Evolutionary conservation across 306 rosid species (phyloP).

Genomic region (Hippophae gyantsensis): DNA sequence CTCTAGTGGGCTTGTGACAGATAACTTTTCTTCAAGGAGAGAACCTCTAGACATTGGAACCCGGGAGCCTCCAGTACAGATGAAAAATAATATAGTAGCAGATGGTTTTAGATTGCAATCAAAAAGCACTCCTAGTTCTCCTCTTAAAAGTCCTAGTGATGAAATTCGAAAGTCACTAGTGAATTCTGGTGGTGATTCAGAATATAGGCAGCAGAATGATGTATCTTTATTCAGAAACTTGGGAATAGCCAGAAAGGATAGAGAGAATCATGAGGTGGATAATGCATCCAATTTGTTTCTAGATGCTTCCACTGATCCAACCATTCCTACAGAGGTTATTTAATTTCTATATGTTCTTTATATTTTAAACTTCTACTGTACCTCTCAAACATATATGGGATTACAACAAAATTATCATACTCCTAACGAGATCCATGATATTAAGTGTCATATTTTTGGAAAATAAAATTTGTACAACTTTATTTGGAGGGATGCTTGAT

Average conservation of each 20-base stretch:
- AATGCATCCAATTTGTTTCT: constrained; percentile 39
- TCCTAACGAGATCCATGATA: not conserved
- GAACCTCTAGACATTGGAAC: constrained; percentile 38
- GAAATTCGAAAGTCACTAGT: constrained; percentile 30
- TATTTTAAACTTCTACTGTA: constrained; percentile 1
- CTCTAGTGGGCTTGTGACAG: constrained; percentile 30
- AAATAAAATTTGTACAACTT: too few species aligned
- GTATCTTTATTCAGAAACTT: constrained; percentile 32
- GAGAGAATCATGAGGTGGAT: constrained; percentile 25
- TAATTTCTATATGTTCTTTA: not conserved
- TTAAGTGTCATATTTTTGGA: not conserved
- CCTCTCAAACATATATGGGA: not conserved
- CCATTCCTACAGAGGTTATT: constrained; percentile 84
- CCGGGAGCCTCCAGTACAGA: constrained; percentile 45
- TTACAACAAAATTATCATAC: not conserved
- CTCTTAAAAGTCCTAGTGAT: constrained; percentile 9
- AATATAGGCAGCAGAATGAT: constrained; percentile 31
- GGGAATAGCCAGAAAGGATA: constrained; percentile 36
- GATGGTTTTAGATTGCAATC: constrained; percentile 45
- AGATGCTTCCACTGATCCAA: constrained; percentile 47
- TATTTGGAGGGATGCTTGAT: not conserved
- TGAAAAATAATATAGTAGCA: constrained; percentile 37
- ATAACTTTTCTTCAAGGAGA: constrained; percentile 26
- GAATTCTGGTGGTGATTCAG: constrained; percentile 33
- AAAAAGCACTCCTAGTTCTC: constrained; percentile 41